Conservation (phyloP, 768 basidiomycete species). For the Suillus spraguei region DNA sequence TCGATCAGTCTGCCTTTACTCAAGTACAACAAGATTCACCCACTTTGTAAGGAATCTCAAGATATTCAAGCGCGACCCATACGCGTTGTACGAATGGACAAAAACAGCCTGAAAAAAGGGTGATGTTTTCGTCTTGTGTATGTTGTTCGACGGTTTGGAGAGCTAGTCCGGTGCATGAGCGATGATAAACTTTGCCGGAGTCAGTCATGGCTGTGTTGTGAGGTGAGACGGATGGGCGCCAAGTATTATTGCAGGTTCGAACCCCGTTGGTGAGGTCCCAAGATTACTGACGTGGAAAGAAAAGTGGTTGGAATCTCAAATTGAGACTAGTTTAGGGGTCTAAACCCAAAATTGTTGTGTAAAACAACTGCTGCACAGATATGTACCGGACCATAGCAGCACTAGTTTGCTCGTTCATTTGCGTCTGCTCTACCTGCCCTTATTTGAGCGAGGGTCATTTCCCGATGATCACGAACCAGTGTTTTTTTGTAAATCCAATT, state of each 20-base stretch:
- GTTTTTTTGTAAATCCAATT: no score
- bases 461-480: no score
- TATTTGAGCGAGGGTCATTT: no score
- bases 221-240: not conserved
- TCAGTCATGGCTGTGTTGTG: slow-evolving; percentile 23
- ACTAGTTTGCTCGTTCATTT: no score
- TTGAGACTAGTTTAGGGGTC: no score
- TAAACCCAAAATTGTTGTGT: no score
- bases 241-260: no score
- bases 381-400: no score
- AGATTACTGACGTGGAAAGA: no score
- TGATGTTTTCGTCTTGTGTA: slow-evolving; percentile 50
- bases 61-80: slow-evolving; percentile 75
- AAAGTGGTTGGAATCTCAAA: no score
- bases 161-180: slow-evolving; percentile 50
- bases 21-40: slow-evolving; percentile 12
- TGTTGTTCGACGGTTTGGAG: slow-evolving; percentile 59
- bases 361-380: no score
- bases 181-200: slow-evolving; percentile 43
- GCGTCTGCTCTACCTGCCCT: no score
- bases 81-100: slow-evolving; percentile 85
- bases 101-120: slow-evolving; percentile 72
- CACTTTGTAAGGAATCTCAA: slow-evolving; percentile 73
- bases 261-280: not conserved
- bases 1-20: not conserved